Evolutionary conservation across 441 rosid species (phyloP), one percentile per base, ranked within the genome.

Genomic region (Gossypium lobatum): DNA sequence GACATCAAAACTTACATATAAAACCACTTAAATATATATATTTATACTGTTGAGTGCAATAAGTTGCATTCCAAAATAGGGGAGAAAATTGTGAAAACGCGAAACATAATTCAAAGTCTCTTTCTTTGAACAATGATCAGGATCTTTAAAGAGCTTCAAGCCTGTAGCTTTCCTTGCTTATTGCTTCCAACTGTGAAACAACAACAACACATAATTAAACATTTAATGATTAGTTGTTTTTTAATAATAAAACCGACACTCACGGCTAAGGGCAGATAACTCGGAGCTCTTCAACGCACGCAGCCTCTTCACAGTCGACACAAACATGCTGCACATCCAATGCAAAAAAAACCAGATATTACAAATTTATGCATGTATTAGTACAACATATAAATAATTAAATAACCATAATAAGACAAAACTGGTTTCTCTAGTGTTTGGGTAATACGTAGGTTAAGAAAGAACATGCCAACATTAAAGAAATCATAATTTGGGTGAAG

Each of bases 201-300:
- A 14, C 0, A 74, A 0, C 50, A 6, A 6, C 8, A 20, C 23
- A 1, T 48, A 62, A 28, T 8, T 17, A 8, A 16, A 16, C 21
- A 4, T 34, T 0, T n/a, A 62, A 31, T 62, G 13, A 63, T 60
- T 13, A 26, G 64, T 60, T 60, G 6, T 64, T 64, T 2, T 16
- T 11, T 18, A 31, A 13, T 20, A 17, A 52, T 18, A 55, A 55
- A 72, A 53, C 48, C 16, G 14, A 25, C 9, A 80, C 91, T 87
- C 75, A 89, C 96, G 73, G 82, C 81, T 83, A 50, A 88, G 57
- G 0, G 86, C 83, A 55, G 95, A 87, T 59, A 91, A 84, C 64
- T 86, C 93, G 7, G 91, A 82, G 82, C 83, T 89, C 84, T 87
- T 93, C 84, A 91, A 73, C 61, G 85, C 91, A 3, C 95, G 92